Base-by-base conservation (phyloP, 176 grass and related monocot species). In the Bolboschoenus planiculmis region DNA sequence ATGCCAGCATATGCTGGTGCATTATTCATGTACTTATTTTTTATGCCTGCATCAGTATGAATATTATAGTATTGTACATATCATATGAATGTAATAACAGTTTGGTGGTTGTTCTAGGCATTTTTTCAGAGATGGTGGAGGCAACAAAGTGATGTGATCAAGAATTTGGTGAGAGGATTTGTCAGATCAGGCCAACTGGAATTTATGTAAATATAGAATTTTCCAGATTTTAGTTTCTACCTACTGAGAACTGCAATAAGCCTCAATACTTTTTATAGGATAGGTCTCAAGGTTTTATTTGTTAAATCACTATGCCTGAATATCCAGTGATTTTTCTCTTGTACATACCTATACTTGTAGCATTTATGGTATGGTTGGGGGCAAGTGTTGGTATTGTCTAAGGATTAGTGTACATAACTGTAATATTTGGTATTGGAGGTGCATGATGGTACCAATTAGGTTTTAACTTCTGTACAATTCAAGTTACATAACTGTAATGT, bases 121-220 rank as follows among this genome's bases (percentile, higher is more conserved):
- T 97, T 97, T 85, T 97, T 97, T 82, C 91, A 97, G 85, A 91
- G 90, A 81, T 97, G 90, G 92, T 97, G 94, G 94, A 85, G 94
- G 79, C 86, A 93, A 77, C 94, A 97, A 84, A 97, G 77, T 16
- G 66, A 93, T 59, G 79, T 58, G 15, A 88, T 88, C 30, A 93
- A 97, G 84, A 85, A 97, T 78, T 86, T 72, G 0, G 89, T 97
- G 57, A 97, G 89, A 85, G 86, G 57, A 80, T 91, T 97, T 23
- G 83, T 97, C 64, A 87, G 73, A 78, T 91, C 91, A 70, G 94
- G 94, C 5, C 91, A 86, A 68, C 64, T 97, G 83, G 94, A 97
- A 85, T 90, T 97, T 16, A 97, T 93, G 94, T 97, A 93, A 33
- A 27, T 81, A n/a, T 21, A 44, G 11, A 62, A 26, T 20, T 16